Evolutionary conservation across 805 yeast genomes (phyloP), one percentile per base, ranked within the genome.

Genomic region (Kodamaea neixiangensis): DNA sequence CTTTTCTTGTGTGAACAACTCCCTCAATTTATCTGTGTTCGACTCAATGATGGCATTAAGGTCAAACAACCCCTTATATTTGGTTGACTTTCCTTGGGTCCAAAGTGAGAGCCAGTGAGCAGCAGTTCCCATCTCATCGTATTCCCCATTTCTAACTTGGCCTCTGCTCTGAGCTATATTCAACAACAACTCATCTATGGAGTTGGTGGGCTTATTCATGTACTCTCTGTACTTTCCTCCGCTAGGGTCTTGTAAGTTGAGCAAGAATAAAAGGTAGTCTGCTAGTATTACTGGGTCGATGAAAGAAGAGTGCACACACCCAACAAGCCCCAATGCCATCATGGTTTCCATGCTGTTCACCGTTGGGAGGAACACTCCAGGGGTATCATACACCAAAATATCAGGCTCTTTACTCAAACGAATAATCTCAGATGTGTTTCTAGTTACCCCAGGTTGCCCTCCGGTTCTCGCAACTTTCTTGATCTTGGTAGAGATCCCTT

Each of bases 391-490:
- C 6, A 92, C 72, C 52, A 82, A 77, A 2, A 93, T 78, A 31
- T 81, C 83, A 0, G 94, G 92, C 22, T 75, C 75, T 9, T 72
- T 67, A 40, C 77, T 69, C 11, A 94, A 75, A 49, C 85, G 71
- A 34, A 94, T 88, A 48, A 86, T 75, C 54, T 87, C 93, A 48
- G 93, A 84, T 0, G 96, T 83, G 22, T 79, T 78, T 48, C 89
- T 72, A 0, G 99, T 94, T 5, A 93, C 89, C 15, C 99, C 99
- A 1, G 98, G 97, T 55, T 81, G 83, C 9, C 87, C 86, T 0
- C 97, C 97, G 0, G 96, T 89, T 47, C 71, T 70, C 0, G 97
- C 97, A 1, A 89, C 97, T 59, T 87, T 87, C 18, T 60, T 63
- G 15, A 61, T 63, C 45, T 61, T 64, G 7, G 69, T 62, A 3